phyloP scores from a whole-genome alignment of 306 rosid species.

The Mucuna pruriens region DNA sequence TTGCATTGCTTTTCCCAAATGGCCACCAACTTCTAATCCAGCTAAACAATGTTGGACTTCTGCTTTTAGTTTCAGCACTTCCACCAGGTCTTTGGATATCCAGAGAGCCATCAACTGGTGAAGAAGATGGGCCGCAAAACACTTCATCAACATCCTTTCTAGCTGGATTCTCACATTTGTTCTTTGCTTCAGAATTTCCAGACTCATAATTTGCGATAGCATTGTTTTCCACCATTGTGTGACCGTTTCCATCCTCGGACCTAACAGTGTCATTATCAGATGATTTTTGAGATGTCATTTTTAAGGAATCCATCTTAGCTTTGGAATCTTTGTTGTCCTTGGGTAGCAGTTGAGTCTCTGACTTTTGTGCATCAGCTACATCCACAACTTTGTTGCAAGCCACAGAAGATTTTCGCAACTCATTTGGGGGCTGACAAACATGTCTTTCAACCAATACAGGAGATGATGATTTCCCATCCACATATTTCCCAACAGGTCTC shows the following conservation, averaged over 20 bases:
- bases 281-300: slow-evolving; percentile 43
- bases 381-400: slow-evolving; percentile 29
- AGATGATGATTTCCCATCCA: slow-evolving; percentile 34
- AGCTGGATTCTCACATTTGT: slow-evolving; percentile 37
- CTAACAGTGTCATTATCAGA: slow-evolving; percentile 34
- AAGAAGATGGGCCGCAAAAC: slow-evolving; percentile 35
- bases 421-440: slow-evolving; percentile 7
- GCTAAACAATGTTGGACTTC: slow-evolving; percentile 47
- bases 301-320: slow-evolving; percentile 44
- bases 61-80: slow-evolving; percentile 34
- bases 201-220: background rate
- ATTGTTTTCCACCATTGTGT: slow-evolving; percentile 16
- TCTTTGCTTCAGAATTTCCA: slow-evolving; percentile 42
- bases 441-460: slow-evolving; percentile 30
- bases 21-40: slow-evolving; percentile 59
- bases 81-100: slow-evolving; percentile 42
- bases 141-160: slow-evolving; percentile 49
- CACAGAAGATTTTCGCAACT: slow-evolving; percentile 8
- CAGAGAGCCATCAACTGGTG: slow-evolving; percentile 36
- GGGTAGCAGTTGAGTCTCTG: slow-evolving; percentile 28
- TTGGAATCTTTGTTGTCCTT: slow-evolving; percentile 33
- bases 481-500: slow-evolving; percentile 23
- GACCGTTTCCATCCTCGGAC: slow-evolving; percentile 46
- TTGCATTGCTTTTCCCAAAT: slow-evolving; percentile 46
- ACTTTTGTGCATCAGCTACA: slow-evolving; percentile 40